Evolutionary conservation across 2,329 filamentous ascomycete genomes (phyloP), one percentile per base, ranked within the genome.

Genomic region (Didymellaceae sp.): DNA sequence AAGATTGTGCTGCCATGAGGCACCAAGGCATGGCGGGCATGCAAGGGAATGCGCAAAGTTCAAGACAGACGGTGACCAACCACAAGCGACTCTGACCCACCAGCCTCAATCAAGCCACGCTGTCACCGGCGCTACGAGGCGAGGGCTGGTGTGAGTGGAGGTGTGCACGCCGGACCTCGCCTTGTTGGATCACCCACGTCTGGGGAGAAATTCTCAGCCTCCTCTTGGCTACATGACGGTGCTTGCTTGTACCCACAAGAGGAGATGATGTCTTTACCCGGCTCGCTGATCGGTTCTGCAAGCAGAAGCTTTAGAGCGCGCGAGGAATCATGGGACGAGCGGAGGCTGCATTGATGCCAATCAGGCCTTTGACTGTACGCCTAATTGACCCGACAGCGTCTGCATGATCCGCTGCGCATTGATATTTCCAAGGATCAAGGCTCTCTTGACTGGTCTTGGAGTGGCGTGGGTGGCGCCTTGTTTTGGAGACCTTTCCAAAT

Each of bases 391-490:
- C 37, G 46, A 52, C 45, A 57, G 51, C 51, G 47, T 57, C 50
- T 49, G 40, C 55, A 57, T 44, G 55, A 56, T 63, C 58, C 55
- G 54, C 57, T 54, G 54, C 52, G 58, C 50, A 49, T 49, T 52
- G 43, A 53, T 53, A 45, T 51, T 37, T 40, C 49, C 55, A 61
- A 55, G 52, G 51, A 54, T 57, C 50, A 62, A 58, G 51, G 61
- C 52, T 55, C 43, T 55, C 42, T 46, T 52, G 25, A 41, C 25
- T 52, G 46, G 54, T 55, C 57, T 62, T 63, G 59, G 57, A 63
- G 62, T 68, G 66, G 63, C 63, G 63, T 65, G 62, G 63, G 63
- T 68, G 67, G 67, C 65, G 63, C 59, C 54, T 50, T 42, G 51
- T 45, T 55, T 55, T 53, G 53, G 56, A 53, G 55, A 28, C 42